Evolutionary conservation across 345 rosid species (phyloP).

Genomic region (Anacardium occidentale): DNA sequence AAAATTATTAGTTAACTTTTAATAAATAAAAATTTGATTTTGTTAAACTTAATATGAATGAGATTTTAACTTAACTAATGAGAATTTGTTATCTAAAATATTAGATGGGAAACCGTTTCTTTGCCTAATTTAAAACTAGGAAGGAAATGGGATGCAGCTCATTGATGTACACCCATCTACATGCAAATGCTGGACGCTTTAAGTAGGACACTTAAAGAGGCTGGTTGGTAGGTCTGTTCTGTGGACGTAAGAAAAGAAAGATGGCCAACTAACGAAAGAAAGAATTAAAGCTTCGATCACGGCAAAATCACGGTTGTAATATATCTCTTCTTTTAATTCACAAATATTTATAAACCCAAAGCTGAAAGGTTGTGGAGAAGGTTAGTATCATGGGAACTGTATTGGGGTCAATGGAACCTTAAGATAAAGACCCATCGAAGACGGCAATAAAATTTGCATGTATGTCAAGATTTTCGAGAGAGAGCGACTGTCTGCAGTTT

Average conservation of each 20-base stretch:
- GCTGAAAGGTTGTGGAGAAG: neutral
- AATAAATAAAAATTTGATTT: too few relatives aligned
- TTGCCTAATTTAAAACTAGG: too few relatives aligned
- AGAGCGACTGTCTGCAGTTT: too few relatives aligned
- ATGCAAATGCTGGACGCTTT: neutral
- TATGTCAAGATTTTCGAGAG: neutral
- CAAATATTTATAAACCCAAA: neutral
- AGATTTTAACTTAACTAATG: too few relatives aligned
- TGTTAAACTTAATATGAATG: too few relatives aligned
- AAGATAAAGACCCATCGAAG: neutral
- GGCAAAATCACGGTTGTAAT: neutral
- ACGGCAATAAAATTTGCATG: neutral
- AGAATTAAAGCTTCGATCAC: too few relatives aligned
- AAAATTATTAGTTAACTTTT: too few relatives aligned
- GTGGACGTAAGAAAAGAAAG: neutral
- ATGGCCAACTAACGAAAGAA: neutral
- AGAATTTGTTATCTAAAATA: too few relatives aligned
- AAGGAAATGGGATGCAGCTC: neutral
- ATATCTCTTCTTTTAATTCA: neutral
- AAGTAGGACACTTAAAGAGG: neutral
- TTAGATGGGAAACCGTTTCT: too few relatives aligned
- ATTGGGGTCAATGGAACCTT: slow-evolving; percentile 12
- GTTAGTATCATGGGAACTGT: neutral
- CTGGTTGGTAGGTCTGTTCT: neutral
- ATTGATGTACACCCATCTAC: neutral